A percentile compares a stretch with the other conserved stretches of the same genome.
phyloP scores from a whole-genome alignment of 2,329 filamentous ascomycete species.

The Lasiodiplodia sp. region DNA sequence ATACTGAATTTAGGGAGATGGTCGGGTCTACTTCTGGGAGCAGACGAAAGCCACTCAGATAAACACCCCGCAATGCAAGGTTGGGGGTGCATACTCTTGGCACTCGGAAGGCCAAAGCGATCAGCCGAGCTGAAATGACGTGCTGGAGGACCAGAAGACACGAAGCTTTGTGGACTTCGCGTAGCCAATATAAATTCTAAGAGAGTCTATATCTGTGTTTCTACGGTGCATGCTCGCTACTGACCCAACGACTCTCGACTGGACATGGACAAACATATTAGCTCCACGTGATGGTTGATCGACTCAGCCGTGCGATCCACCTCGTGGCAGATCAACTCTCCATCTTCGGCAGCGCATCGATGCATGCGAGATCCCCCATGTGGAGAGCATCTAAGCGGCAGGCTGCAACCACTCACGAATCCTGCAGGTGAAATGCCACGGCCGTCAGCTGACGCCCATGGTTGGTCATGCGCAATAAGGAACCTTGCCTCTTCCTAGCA shows the following conservation, averaged over 20 bases:
- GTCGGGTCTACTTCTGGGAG: not conserved
- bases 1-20: not conserved
- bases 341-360: not conserved
- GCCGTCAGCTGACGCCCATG: conserved; percentile 8
- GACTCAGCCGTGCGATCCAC: not conserved
- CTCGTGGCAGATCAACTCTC: conserved; percentile 4
- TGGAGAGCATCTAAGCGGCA: not conserved
- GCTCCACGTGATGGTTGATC: not conserved
- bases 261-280: too few relatives aligned
- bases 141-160: not conserved
- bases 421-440: not conserved
- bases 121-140: not conserved
- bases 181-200: too few relatives aligned
- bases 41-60: not conserved
- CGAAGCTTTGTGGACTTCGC: too few relatives aligned
- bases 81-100: conserved; percentile 3
- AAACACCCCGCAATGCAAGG: not conserved
- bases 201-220: too few relatives aligned
- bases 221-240: too few relatives aligned
- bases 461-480: conserved; percentile 6
- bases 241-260: too few relatives aligned
- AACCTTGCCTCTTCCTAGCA: conserved; percentile 5
- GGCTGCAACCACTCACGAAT: conserved; percentile 1
- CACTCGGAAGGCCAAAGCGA: conserved; percentile 1
- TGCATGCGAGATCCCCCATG: not conserved